Evolutionary conservation across 305 asterid species (phyloP), one percentile per base, ranked within the genome.

Genomic region (Ruellia speciosa): DNA sequence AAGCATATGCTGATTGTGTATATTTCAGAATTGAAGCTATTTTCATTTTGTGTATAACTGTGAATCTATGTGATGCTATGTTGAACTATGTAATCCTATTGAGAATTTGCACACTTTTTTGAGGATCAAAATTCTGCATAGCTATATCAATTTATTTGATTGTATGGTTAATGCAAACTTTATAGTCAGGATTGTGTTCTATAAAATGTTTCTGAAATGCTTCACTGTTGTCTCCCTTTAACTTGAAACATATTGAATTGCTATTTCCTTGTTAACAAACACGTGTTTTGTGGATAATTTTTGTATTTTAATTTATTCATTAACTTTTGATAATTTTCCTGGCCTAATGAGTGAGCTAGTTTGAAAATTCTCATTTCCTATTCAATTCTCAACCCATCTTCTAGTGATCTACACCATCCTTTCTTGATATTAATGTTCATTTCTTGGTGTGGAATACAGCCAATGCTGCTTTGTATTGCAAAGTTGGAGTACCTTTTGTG

Each of bases 401-500:
- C 18, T 19, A 11, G 14, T 19, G 60, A 49, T 56, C 15, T 56
- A 35, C 50, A 48, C 14, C n/a, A 55, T 59, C n/a, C n/a, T n/a
- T n/a, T n/a, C 19, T 35, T 11, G 49, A 56, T 49, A 60, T 53
- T 53, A 17, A 16, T 67, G 66, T 20, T 52, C 49, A 54, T 19
- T 14, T 67, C 31, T 43, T 63, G 24, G 16, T 58, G 51, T 37
- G 66, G 48, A 35, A 59, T 56, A 61, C 81, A 92, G 99, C 66
- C 24, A 88, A 92, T 81, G 95, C 87, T 67, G 95, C 77, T 49
- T 64, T 92, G 47, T 92, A 92, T 74, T 71, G 86, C 80, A 86
- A 84, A 77, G 80, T 88, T 31, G 96, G 96, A 64, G 96, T 92
- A 52, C 99, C 99, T 57, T 92, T 92, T 78, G 99, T 92, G 9